Base-by-base conservation (phyloP, 805 yeast genomes). In the Cyberlindnera nakhonratchasimensis region DNA sequence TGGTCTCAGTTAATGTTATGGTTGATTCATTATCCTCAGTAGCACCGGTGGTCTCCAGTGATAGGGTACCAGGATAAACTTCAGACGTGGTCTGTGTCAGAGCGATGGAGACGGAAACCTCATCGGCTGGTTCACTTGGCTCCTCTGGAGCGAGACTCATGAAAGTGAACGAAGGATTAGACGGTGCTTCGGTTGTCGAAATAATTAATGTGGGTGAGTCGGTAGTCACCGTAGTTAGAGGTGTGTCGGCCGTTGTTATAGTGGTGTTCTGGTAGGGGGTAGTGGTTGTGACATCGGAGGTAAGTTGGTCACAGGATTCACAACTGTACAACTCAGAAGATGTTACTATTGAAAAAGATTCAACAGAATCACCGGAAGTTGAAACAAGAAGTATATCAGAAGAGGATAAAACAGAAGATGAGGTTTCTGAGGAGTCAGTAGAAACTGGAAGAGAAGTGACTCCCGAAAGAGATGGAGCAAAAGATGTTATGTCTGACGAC, bases 71-170 rank as follows among this genome's bases (percentile, higher is more conserved):
- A n/a, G n/a, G n/a, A n/a, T n/a, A n/a, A n/a, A n/a, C n/a, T n/a
- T n/a, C n/a, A n/a, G n/a, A n/a, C n/a, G n/a, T n/a, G n/a, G n/a
- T n/a, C n/a, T n/a, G n/a, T n/a, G n/a, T n/a, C n/a, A n/a, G n/a
- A n/a, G 30, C 30, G 14, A 28, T 9, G 16, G 24, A 13, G 12
- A n/a, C 16, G 9, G 6, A 22, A 22, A 16, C 17, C 3, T 11
- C 21, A 22, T 16, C 9, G 22, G 14, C 22, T 14, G 29, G n/a
- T 19, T 25, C 37, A 10, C 11, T n/a, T 34, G 44, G 46, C 26
- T 46, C 32, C 19, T 42, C 42, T 22, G 50, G 46, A 21, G 44
- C 33, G 20, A 46, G 36, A 18, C 40, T 14, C 10, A 37, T 41
- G 45, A 41, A 45, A n/a, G 38, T 11, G 23, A 34, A 17, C 0